These are phyloP conservation scores for Cornus florida DNA, from an alignment of 148 eudicot species.

Conservation along the genomic window DNA sequence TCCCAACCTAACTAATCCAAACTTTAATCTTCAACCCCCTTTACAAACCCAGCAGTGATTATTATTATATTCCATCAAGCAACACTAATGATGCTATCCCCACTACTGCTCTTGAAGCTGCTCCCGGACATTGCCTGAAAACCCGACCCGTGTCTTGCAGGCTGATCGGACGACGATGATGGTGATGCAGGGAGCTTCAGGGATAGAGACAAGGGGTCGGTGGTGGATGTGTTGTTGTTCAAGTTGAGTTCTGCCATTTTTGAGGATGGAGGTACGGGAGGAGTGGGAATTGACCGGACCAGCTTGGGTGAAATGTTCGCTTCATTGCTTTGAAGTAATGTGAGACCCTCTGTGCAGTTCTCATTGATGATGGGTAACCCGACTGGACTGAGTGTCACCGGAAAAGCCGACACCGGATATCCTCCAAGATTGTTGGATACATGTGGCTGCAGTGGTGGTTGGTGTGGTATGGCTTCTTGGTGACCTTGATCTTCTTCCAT, in stretches of 20 bases:
- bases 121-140: constrained; percentile 34
- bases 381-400: not conserved
- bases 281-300: constrained; percentile 23
- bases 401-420: constrained; percentile 11
- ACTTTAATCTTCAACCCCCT: not conserved
- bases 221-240: constrained; percentile 32
- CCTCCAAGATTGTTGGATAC: constrained; percentile 7
- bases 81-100: constrained; percentile 80
- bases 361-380: constrained; percentile 14
- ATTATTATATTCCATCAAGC: constrained; percentile 40
- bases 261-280: constrained; percentile 62
- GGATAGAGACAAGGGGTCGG: constrained; percentile 38
- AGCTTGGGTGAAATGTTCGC: constrained; percentile 19
- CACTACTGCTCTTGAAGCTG: constrained; percentile 51
- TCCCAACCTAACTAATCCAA: constrained; percentile 12
- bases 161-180: constrained; percentile 17
- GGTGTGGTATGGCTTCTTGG: constrained; percentile 28
- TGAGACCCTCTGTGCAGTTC: constrained; percentile 16
- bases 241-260: constrained; percentile 67
- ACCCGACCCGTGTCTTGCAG: constrained; percentile 28
- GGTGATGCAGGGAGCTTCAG: constrained; percentile 40
- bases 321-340: constrained; percentile 13
- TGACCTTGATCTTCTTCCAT: constrained; percentile 39
- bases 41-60: not conserved
- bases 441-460: constrained; percentile 8